Conservation (phyloP, 2,329 filamentous ascomycete genomes). For the Alternaria postmessia region DNA sequence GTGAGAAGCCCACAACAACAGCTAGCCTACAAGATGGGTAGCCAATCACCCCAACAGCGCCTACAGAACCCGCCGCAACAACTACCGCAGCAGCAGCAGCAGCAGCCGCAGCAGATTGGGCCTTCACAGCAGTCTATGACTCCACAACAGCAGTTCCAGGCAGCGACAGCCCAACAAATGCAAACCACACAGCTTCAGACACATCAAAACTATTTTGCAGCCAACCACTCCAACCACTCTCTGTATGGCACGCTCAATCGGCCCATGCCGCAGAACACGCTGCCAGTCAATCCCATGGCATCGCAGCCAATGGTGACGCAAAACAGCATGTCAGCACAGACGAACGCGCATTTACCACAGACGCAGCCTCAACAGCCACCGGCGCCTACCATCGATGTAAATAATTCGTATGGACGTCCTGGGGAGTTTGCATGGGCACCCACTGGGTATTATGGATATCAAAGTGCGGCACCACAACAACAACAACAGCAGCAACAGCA, state of each 20-base stretch:
- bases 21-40: conserved; percentile 26
- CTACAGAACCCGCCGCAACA: conserved; percentile 17
- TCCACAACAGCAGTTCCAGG: conserved; percentile 32
- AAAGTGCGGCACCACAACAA: conserved; percentile 24
- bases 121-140: conserved; percentile 1
- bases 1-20: conserved; percentile 32
- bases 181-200: conserved; percentile 27
- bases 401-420: conserved; percentile 30
- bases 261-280: conserved; percentile 28
- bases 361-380: conserved; percentile 31
- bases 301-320: conserved; percentile 14
- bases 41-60: conserved; percentile 31
- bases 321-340: conserved; percentile 13
- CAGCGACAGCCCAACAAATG: conserved; percentile 30
- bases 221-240: conserved; percentile 28
- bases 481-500: conserved; percentile 26
- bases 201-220: conserved; percentile 34
- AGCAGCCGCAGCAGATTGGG: conserved; percentile 14
- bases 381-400: conserved; percentile 24
- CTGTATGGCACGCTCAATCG: conserved; percentile 36
- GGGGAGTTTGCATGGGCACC: conserved; percentile 36
- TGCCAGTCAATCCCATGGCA: conserved; percentile 19
- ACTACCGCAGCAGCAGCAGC: conserved; percentile 17
- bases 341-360: conserved; percentile 19
- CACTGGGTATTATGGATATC: conserved; percentile 37